Percentiles rank a stretch among this genome's conserved stretches.
These are phyloP conservation scores for Eucalyptus cloeziana DNA, from an alignment of 345 rosid genomes.

Conservation along the genomic window DNA sequence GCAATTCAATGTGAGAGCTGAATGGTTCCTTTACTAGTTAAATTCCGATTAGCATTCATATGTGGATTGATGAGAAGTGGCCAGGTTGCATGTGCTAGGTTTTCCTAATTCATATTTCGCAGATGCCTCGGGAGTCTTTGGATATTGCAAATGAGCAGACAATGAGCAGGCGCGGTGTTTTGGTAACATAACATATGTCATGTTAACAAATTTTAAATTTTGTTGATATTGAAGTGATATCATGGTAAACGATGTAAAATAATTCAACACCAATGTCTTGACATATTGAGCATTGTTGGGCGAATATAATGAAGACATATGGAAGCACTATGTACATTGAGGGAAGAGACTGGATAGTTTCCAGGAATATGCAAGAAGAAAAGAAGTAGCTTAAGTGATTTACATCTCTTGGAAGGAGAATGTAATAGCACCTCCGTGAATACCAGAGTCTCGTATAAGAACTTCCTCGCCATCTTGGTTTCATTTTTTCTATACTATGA, in stretches of 20 bases:
- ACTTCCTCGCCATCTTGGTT: not conserved
- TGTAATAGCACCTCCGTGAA: not conserved
- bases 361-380: not conserved
- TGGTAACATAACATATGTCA: not conserved
- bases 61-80: not conserved
- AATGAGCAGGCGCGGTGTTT: not conserved
- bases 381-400: not conserved
- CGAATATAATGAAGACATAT: not conserved
- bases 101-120: not conserved
- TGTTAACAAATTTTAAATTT: not conserved
- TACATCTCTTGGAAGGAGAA: not conserved
- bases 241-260: not conserved
- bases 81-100: not conserved
- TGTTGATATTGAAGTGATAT: not conserved
- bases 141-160: not conserved
- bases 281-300: not conserved
- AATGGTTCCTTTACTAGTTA: not conserved
- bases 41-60: not conserved
- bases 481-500: not conserved
- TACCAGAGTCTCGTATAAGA: not conserved
- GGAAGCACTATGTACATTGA: not conserved
- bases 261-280: not conserved
- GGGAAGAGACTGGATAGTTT: not conserved
- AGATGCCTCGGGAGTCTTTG: not conserved
- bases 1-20: not conserved